phyloP scores from a whole-genome alignment of 1,284 basidiomycete species.

The Sanghuangporus baumii region DNA sequence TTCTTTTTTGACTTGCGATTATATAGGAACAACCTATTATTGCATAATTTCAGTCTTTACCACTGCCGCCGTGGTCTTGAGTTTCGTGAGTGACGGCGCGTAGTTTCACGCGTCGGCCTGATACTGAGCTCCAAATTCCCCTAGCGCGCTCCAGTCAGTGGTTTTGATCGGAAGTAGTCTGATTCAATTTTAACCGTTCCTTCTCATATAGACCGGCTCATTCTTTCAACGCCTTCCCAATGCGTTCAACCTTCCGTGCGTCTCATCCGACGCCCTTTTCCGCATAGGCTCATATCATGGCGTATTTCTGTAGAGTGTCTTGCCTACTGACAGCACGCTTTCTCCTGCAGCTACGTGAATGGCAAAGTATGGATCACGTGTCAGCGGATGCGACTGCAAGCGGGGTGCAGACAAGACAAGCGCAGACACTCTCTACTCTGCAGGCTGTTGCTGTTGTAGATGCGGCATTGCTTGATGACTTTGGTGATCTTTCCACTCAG shows the following conservation, averaged over 20 bases:
- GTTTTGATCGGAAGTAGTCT: background rate
- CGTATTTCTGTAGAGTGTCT: background rate
- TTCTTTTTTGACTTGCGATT: background rate
- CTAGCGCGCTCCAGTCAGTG: background rate
- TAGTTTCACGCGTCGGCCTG: background rate
- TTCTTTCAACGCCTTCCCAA: background rate
- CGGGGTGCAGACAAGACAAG: background rate
- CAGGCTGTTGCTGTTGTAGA: background rate
- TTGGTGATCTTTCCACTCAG: background rate
- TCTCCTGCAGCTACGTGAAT: slow-evolving; percentile 1
- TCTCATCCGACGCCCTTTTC: background rate
- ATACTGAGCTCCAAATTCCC: background rate
- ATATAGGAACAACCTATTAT: background rate
- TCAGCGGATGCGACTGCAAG: background rate
- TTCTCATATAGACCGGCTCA: background rate
- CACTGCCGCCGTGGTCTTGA: background rate
- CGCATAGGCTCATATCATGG: background rate
- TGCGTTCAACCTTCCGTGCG: slow-evolving; percentile 4
- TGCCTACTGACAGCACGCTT: slow-evolving; percentile 1
- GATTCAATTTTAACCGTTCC: background rate
- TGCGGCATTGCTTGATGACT: background rate
- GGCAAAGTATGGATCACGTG: background rate
- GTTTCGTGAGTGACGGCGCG: background rate
- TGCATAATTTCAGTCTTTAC: slow-evolving; percentile 1
- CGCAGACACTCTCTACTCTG: background rate